Conservation (phyloP, 495 filamentous ascomycete species). For the Penicillium daleae region DNA sequence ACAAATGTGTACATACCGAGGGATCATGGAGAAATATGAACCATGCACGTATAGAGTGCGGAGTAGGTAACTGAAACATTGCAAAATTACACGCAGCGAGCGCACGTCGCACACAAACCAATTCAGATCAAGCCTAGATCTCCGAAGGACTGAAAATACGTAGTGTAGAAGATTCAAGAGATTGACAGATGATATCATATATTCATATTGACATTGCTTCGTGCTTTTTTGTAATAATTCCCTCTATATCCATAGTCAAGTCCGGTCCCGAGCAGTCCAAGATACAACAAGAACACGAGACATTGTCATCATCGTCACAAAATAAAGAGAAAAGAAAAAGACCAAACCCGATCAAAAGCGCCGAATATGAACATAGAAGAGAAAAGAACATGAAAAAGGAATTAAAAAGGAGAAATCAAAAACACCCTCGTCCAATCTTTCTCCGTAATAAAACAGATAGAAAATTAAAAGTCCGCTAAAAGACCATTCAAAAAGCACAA, state of each 20-base stretch:
- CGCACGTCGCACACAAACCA: too few relatives aligned
- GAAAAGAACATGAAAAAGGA: not conserved
- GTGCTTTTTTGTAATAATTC: not conserved
- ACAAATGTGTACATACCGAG: not conserved
- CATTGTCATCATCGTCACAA: slow-evolving; percentile 18
- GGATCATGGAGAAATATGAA: too few relatives aligned
- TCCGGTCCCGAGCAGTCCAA: not conserved
- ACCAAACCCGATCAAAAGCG: not conserved
- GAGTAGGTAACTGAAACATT: too few relatives aligned
- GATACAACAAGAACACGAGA: slow-evolving; percentile 2
- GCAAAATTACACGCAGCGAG: too few relatives aligned
- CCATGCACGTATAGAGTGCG: too few relatives aligned
- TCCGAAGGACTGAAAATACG: too few relatives aligned
- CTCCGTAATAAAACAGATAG: slow-evolving; percentile 19
- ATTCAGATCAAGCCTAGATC: too few relatives aligned
- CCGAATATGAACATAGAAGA: not conserved
- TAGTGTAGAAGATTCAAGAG: not conserved
- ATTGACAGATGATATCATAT: not conserved
- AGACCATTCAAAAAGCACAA: slow-evolving; percentile 9
- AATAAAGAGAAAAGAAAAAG: not conserved
- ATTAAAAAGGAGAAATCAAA: not conserved
- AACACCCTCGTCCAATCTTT: slow-evolving; percentile 3
- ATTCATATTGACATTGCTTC: slow-evolving; percentile 10
- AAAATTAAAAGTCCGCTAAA: slow-evolving; percentile 17
- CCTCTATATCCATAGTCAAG: slow-evolving; percentile 10